These are phyloP conservation scores for Thielaviopsis populi DNA, from an alignment of 2,329 filamentous ascomycete species.

Conservation along the genomic window DNA sequence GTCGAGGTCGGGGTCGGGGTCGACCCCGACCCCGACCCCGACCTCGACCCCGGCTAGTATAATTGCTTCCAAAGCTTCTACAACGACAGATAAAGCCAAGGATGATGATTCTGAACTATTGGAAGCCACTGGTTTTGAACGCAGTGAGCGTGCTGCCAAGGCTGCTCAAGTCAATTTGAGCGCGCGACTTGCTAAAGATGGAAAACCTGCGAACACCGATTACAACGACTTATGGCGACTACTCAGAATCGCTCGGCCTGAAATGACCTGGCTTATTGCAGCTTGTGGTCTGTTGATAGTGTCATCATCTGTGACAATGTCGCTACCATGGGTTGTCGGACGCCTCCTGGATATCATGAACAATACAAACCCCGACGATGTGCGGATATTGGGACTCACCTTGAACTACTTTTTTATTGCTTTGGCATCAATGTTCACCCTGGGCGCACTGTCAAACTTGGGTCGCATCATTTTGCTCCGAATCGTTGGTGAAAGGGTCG, in stretches of 20 bases:
- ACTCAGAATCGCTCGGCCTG: constrained; percentile 76
- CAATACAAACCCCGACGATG: constrained; percentile 48
- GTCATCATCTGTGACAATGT: constrained; percentile 88
- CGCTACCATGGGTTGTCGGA: constrained; percentile 89
- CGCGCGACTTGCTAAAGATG: constrained; percentile 75
- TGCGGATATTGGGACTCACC: constrained; percentile 70
- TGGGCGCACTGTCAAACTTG: constrained; percentile 85
- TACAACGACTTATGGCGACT: constrained; percentile 69
- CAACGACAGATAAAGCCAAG: constrained; percentile 7
- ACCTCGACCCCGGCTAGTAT: constrained; percentile 1
- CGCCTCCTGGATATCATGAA: constrained; percentile 78
- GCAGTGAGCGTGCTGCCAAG: constrained; percentile 71
- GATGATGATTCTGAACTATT: constrained; percentile 28
- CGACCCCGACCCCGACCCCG: constrained; percentile 5
- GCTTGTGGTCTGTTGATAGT: constrained; percentile 78
- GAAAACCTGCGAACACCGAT: constrained; percentile 37
- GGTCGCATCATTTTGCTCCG: constrained; percentile 83
- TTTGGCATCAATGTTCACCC: constrained; percentile 57
- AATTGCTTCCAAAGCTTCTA: constrained; percentile 8
- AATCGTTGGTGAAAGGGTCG: constrained; percentile 89
- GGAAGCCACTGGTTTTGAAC: constrained; percentile 35
- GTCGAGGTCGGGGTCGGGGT: too few species aligned
- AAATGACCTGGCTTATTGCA: constrained; percentile 58
- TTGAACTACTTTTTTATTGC: constrained; percentile 78
- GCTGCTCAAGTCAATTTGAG: constrained; percentile 81